Conservation (phyloP, 1,139 yeast species). For the Candida freyschussii region DNA sequence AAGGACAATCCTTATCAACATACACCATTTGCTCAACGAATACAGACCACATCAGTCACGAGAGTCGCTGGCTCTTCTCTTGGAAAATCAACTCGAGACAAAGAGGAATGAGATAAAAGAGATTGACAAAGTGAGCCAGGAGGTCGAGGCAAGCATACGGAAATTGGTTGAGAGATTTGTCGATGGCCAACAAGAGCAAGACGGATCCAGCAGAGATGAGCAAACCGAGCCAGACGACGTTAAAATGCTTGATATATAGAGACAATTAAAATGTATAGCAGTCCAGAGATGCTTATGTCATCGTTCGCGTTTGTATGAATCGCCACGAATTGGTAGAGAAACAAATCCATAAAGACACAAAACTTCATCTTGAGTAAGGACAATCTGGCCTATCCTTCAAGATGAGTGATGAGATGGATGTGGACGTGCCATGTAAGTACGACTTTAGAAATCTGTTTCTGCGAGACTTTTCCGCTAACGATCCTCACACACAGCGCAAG, state of each 20-base stretch:
- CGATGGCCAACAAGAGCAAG: conserved; percentile 11
- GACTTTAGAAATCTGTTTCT: background rate
- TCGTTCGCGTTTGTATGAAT: too few relatives aligned
- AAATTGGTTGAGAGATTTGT: conserved; percentile 24
- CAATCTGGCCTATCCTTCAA: background rate
- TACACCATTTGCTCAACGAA: conserved; percentile 78
- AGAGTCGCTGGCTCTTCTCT: conserved; percentile 67
- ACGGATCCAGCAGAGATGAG: conserved; percentile 1
- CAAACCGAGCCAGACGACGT: background rate
- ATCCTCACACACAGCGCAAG: conserved; percentile 1
- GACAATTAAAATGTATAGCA: too few relatives aligned
- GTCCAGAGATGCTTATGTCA: too few relatives aligned
- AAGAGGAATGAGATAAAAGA: conserved; percentile 49
- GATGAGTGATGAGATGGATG: conserved; percentile 31
- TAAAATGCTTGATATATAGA: background rate
- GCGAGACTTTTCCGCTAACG: background rate
- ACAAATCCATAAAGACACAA: too few relatives aligned
- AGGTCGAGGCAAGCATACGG: conserved; percentile 40
- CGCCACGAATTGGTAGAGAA: too few relatives aligned
- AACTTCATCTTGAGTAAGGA: too few relatives aligned
- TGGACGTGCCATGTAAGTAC: conserved; percentile 25
- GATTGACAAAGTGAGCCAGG: conserved; percentile 42
- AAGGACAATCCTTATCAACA: conserved; percentile 69
- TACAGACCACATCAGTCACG: conserved; percentile 88
- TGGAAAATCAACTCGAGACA: conserved; percentile 57